phyloP scores from a whole-genome alignment of 1,139 yeast genomes.

The Nakaseomyces nivariensis region DNA sequence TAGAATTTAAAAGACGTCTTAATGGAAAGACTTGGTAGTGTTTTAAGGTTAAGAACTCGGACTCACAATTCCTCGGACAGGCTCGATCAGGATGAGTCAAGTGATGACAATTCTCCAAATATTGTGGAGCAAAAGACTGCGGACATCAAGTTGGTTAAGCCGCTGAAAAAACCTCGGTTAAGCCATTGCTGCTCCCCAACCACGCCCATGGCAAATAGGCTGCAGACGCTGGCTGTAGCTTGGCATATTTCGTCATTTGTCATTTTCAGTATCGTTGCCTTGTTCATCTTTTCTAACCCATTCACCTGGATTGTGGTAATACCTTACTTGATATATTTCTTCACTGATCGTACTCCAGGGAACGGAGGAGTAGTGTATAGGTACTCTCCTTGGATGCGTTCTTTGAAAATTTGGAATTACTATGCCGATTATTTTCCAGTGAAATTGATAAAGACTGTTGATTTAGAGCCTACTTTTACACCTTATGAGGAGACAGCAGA shows the following conservation, averaged over 20 bases:
- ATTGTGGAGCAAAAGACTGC: conserved; percentile 1
- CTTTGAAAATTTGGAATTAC: conserved; percentile 56
- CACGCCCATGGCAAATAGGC: conserved; percentile 49
- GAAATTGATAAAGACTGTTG: conserved; percentile 56
- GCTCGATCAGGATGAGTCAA: conserved; percentile 2
- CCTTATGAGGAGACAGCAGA: conserved; percentile 15
- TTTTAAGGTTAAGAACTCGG: background rate
- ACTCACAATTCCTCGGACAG: background rate
- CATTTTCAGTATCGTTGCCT: conserved; percentile 41
- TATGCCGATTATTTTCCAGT: conserved; percentile 79
- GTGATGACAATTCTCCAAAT: conserved; percentile 2
- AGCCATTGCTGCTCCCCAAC: conserved; percentile 1
- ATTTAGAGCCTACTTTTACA: conserved; percentile 66
- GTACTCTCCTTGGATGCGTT: conserved; percentile 48
- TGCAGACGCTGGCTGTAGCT: conserved; percentile 62
- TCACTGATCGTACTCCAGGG: conserved; percentile 53
- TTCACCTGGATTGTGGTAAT: conserved; percentile 57
- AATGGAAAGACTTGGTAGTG: background rate
- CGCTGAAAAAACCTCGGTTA: background rate
- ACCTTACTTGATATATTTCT: conserved; percentile 49
- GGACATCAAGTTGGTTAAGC: background rate
- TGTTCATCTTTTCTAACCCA: conserved; percentile 56
- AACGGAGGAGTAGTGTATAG: conserved; percentile 61
- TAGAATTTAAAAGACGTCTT: too few relatives aligned
- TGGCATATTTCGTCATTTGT: conserved; percentile 76